Evolutionary conservation across 1,284 basidiomycete species (phyloP).

Genomic region (Grifola frondosa): DNA sequence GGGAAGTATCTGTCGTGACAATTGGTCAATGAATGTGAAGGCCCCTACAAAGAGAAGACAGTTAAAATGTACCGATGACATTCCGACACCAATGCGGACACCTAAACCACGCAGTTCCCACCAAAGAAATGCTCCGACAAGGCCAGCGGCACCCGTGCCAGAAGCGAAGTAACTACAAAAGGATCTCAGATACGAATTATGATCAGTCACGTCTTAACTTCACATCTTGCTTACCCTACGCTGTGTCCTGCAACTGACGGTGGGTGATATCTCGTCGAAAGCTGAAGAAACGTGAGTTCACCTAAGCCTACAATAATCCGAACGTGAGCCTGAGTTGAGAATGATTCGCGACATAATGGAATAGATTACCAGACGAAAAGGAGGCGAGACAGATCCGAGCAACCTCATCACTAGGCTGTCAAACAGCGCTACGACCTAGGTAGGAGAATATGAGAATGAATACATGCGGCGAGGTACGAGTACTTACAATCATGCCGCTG

Average conservation of each 20-base stretch:
- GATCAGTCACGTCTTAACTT: not conserved
- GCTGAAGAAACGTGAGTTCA: slow-evolving; percentile 92
- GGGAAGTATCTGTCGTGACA: slow-evolving; percentile 63
- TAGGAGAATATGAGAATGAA: not conserved
- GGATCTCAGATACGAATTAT: too few relatives aligned
- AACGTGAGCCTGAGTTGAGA: not conserved
- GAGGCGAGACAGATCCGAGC: slow-evolving; percentile 89
- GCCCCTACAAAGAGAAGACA: not conserved
- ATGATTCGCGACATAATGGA: slow-evolving; percentile 3
- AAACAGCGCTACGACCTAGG: slow-evolving; percentile 80
- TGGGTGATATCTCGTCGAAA: slow-evolving; percentile 83
- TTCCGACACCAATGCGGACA: slow-evolving; percentile 78
- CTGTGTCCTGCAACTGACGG: slow-evolving; percentile 68
- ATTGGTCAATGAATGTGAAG: not conserved
- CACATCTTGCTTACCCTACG: slow-evolving; percentile 53
- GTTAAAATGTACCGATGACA: slow-evolving; percentile 62
- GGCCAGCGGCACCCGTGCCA: slow-evolving; percentile 92
- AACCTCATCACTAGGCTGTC: slow-evolving; percentile 70
- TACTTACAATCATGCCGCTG: slow-evolving; percentile 75
- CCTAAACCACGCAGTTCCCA: slow-evolving; percentile 90
- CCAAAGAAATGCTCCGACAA: slow-evolving; percentile 92
- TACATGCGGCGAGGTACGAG: not conserved
- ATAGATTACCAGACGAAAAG: slow-evolving; percentile 74
- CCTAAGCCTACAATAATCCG: slow-evolving; percentile 63
- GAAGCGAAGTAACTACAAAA: slow-evolving; percentile 74